These are phyloP conservation scores for Tuber borchii DNA, from an alignment of 495 filamentous ascomycete species.

Conservation along the genomic window DNA sequence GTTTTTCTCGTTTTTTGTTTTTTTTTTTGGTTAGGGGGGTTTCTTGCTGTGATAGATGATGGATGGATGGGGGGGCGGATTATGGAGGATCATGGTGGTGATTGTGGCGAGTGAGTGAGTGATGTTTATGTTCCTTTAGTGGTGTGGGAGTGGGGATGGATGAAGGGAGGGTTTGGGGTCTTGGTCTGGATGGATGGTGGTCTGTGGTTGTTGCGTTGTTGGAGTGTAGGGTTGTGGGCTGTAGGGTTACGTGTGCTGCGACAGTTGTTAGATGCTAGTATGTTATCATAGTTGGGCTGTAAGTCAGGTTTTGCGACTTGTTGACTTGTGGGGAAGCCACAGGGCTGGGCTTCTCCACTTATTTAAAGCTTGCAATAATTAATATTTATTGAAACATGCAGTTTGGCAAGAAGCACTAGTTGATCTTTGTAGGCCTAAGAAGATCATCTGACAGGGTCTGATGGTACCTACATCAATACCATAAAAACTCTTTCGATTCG, in stretches of 20 bases:
- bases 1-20: background rate
- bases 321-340: background rate
- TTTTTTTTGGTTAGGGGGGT: background rate
- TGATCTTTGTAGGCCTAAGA: background rate
- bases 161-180: background rate
- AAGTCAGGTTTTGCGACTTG: background rate
- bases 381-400: background rate
- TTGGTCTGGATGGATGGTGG: background rate
- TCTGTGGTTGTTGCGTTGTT: background rate
- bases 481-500: no score
- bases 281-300: no score
- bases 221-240: background rate
- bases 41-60: background rate
- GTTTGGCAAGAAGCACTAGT: background rate
- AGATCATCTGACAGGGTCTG: background rate
- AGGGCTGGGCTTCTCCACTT: background rate
- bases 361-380: background rate
- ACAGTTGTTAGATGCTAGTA: background rate
- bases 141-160: background rate
- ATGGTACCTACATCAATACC: background rate
- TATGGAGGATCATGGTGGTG: background rate
- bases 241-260: background rate
- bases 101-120: background rate
- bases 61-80: background rate
- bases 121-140: background rate